phyloP scores from a whole-genome alignment of 2,329 filamentous ascomycete species.

The Paecilomyces dactylethromorphus region DNA sequence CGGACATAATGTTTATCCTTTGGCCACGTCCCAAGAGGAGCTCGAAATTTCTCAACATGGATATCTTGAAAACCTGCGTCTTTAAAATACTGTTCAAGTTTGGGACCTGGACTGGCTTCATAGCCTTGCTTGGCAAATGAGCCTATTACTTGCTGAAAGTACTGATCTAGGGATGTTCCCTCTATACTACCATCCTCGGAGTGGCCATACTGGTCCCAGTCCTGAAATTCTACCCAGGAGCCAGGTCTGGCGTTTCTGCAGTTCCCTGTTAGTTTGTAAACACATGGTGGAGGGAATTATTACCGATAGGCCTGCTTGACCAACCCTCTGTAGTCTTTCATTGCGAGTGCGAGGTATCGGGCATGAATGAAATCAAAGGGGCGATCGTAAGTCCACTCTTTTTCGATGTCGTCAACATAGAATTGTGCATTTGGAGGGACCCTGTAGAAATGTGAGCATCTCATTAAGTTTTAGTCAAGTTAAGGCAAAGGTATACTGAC shows the following conservation, averaged over 20 bases:
- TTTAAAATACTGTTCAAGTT: neutral
- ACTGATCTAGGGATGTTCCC: neutral
- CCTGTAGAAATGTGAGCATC: neutral
- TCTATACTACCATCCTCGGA: neutral
- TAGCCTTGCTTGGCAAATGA: neutral
- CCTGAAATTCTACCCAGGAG: neutral
- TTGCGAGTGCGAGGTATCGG: constrained; percentile 3
- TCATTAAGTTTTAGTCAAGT: no score
- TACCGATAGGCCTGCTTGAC: neutral
- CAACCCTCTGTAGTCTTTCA: constrained; percentile 3
- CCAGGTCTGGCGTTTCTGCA: neutral
- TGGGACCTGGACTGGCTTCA: neutral
- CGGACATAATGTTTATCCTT: neutral
- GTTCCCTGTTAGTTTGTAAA: neutral
- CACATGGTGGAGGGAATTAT: neutral
- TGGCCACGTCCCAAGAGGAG: neutral
- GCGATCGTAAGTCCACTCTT: constrained; percentile 4
- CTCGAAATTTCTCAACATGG: neutral
- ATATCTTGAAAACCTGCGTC: neutral
- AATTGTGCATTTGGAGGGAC: constrained; percentile 8
- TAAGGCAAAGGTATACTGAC: neutral
- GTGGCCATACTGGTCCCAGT: neutral
- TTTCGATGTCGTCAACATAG: constrained; percentile 4
- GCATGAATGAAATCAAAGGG: constrained; percentile 6
- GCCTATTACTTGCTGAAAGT: neutral